Evolutionary conservation across 805 yeast genomes (phyloP).

Genomic region (Tetrapisispora namnaoensis): DNA sequence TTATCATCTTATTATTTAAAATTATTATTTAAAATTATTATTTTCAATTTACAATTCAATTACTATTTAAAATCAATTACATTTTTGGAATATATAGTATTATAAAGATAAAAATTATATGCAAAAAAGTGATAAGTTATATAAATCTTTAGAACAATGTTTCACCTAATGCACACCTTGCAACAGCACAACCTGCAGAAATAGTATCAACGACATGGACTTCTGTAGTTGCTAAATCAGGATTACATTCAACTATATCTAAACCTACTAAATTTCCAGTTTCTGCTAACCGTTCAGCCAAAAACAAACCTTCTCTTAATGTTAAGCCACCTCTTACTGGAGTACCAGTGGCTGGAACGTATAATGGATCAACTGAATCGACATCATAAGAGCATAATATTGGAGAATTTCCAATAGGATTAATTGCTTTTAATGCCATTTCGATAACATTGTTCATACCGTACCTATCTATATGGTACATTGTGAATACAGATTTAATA

Average conservation of each 20-base stretch:
- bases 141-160: conserved; percentile 36
- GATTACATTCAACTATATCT: conserved; percentile 92
- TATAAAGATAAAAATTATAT: not conserved
- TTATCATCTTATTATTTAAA: no score
- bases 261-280: conserved; percentile 80
- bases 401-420: conserved; percentile 64
- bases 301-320: conserved; percentile 84
- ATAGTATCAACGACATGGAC: conserved; percentile 74
- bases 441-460: conserved; percentile 88
- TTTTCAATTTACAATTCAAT: no score
- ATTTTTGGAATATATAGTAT: not conserved
- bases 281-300: conserved; percentile 86
- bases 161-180: conserved; percentile 92
- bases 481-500: conserved; percentile 70
- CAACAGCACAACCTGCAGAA: conserved; percentile 80
- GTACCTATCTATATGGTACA: conserved; percentile 92
- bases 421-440: conserved; percentile 74
- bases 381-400: conserved; percentile 90
- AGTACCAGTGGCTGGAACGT: conserved; percentile 95
- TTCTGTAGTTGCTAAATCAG: conserved; percentile 71
- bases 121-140: not conserved
- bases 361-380: conserved; percentile 91
- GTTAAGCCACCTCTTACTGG: conserved; percentile 95
- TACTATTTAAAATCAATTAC: no score
- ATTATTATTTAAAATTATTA: no score